phyloP scores from a whole-genome alignment of 2,329 filamentous ascomycete genomes.

The Metarhizium anisopliae region DNA sequence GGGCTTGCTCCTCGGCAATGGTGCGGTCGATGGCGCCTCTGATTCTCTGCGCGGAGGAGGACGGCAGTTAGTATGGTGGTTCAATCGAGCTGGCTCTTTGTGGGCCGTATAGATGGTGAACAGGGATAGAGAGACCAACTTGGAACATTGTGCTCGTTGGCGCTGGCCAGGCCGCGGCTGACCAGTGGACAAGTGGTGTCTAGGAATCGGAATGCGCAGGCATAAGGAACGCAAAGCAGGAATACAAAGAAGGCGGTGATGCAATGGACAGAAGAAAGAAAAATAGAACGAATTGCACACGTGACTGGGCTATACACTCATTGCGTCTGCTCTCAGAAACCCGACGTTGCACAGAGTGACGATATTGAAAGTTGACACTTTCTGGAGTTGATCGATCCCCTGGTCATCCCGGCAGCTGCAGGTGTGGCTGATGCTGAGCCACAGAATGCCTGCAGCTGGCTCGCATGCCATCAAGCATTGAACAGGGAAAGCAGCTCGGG shows the following conservation, averaged over 20 bases:
- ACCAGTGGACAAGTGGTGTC: not conserved
- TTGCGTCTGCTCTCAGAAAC: not conserved
- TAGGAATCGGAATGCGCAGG: slow-evolving; percentile 1
- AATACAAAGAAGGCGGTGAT: not conserved
- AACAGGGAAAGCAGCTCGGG: too few species aligned
- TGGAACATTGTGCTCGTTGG: slow-evolving; percentile 20
- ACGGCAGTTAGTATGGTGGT: not conserved
- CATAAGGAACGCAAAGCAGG: not conserved
- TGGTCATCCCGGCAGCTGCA: not conserved
- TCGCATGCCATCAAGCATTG: too few species aligned
- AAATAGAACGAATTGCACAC: not conserved
- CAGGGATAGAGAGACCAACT: slow-evolving; percentile 14
- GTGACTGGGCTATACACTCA: not conserved
- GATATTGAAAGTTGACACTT: not conserved
- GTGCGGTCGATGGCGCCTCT: slow-evolving; percentile 78
- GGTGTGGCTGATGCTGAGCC: not conserved
- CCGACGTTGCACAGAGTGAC: not conserved
- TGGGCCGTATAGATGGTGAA: not conserved
- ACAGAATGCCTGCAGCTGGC: not conserved
- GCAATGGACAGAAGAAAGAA: not conserved
- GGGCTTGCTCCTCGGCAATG: slow-evolving; percentile 86
- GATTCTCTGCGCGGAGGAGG: slow-evolving; percentile 48
- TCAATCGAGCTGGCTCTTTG: not conserved
- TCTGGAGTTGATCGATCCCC: not conserved
- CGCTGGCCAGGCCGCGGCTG: not conserved